Evolutionary conservation across 352 stramenopile genomes (phyloP).

Genomic region (Phytophthora foliorum): DNA sequence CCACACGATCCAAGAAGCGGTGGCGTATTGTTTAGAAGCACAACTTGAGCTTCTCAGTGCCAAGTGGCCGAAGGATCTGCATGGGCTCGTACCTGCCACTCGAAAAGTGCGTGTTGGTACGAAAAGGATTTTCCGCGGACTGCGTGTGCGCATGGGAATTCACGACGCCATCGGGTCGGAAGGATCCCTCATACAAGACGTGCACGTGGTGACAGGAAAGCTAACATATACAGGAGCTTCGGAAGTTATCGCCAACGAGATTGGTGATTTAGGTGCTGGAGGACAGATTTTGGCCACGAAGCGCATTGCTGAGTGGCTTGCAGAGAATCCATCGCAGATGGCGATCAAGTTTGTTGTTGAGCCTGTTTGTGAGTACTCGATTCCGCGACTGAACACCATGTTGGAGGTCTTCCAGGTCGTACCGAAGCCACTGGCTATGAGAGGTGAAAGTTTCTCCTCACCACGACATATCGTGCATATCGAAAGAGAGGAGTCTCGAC

Average conservation of each 20-base stretch:
- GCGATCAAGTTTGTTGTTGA: conserved; percentile 35
- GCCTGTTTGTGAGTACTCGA: conserved; percentile 39
- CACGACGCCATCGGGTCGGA: conserved; percentile 47
- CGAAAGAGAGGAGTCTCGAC: conserved; percentile 19
- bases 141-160: conserved; percentile 62
- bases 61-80: conserved; percentile 63
- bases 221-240: conserved; percentile 56
- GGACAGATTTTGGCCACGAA: conserved; percentile 65
- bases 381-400: conserved; percentile 37
- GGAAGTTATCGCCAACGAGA: conserved; percentile 58
- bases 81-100: conserved; percentile 51
- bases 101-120: conserved; percentile 35
- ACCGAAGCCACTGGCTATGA: conserved; percentile 28
- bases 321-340: conserved; percentile 25
- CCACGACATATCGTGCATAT: conserved; percentile 27
- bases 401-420: conserved; percentile 51
- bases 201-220: conserved; percentile 56
- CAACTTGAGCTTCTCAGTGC: conserved; percentile 55
- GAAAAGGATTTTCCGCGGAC: conserved; percentile 46
- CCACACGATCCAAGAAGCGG: conserved; percentile 60
- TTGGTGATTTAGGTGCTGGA: conserved; percentile 56
- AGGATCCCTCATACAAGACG: conserved; percentile 38
- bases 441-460: conserved; percentile 29
- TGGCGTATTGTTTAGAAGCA: conserved; percentile 58
- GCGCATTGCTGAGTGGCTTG: conserved; percentile 51